phyloP scores from a whole-genome alignment of 371 early-diverging fungal genomes.

The Catenaria anguillulae region DNA sequence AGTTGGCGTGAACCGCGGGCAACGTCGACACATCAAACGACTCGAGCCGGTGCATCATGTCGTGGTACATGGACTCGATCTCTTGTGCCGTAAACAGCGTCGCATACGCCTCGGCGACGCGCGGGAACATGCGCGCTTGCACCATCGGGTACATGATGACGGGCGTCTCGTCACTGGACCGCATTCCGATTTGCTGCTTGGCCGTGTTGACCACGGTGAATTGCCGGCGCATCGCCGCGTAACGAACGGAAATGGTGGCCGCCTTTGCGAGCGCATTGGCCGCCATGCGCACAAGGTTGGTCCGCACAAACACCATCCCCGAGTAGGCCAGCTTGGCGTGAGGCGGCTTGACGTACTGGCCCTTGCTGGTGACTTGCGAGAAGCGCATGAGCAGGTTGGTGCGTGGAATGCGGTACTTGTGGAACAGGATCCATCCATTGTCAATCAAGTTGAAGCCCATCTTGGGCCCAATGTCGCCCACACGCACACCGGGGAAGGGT shows the following conservation, averaged over 20 bases:
- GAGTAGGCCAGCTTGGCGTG: conserved; percentile 58
- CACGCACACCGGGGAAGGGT: conserved; percentile 61
- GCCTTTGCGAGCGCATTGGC: conserved; percentile 33
- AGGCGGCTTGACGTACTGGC: conserved; percentile 47
- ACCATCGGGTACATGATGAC: conserved; percentile 61
- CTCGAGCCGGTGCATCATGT: conserved; percentile 37
- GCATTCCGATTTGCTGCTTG: conserved; percentile 32
- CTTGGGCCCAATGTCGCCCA: conserved; percentile 84
- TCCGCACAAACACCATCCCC: conserved; percentile 57
- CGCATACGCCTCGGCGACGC: conserved; percentile 54
- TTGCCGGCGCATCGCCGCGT: conserved; percentile 50
- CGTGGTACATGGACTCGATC: conserved; percentile 43
- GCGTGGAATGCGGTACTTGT: conserved; percentile 62
- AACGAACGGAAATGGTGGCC: conserved; percentile 50
- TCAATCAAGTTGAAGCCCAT: conserved; percentile 51
- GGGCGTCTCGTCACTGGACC: conserved; percentile 44
- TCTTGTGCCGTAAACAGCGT: conserved; percentile 48
- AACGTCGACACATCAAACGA: conserved; percentile 27
- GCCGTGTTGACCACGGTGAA: conserved; percentile 30
- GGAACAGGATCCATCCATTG: conserved; percentile 68
- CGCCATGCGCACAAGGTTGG: conserved; percentile 40
- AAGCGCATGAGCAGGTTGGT: conserved; percentile 62
- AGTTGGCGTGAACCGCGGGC: conserved; percentile 70
- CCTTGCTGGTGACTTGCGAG: conserved; percentile 50
- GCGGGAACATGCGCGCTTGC: conserved; percentile 54